A percentile compares a stretch with the other conserved stretches of the same genome.
phyloP scores from a whole-genome alignment of 2,329 filamentous ascomycete species.

The Claviceps quebecensis region DNA sequence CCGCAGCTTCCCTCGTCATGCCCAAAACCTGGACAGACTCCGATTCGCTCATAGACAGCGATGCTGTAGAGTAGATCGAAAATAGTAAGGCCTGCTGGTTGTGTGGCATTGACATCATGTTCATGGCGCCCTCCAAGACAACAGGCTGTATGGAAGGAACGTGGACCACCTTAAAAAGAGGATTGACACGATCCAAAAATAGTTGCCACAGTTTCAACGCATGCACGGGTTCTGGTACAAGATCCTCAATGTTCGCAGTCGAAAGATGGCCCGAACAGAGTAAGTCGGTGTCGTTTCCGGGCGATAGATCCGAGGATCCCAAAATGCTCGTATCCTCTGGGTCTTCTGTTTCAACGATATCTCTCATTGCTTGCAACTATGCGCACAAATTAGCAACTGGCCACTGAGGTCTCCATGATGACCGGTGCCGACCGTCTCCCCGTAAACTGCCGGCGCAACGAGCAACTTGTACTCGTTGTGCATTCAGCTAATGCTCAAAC shows the following conservation, averaged over 20 bases:
- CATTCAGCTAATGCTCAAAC: too few relatives aligned
- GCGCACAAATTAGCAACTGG: constrained; percentile 7
- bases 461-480: not conserved
- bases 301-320: constrained; percentile 34
- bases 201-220: constrained; percentile 62
- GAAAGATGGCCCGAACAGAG: constrained; percentile 29
- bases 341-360: constrained; percentile 38
- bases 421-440: not conserved
- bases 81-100: constrained; percentile 50
- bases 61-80: constrained; percentile 49
- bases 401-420: not conserved
- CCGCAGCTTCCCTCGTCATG: constrained; percentile 32
- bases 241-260: constrained; percentile 26
- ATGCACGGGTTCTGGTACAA: constrained; percentile 52
- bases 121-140: constrained; percentile 47
- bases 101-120: constrained; percentile 39
- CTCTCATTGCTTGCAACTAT: constrained; percentile 43
- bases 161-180: constrained; percentile 58
- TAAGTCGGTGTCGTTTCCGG: constrained; percentile 38
- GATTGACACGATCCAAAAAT: constrained; percentile 62
- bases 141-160: constrained; percentile 53
- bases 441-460: not conserved
- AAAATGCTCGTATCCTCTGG: constrained; percentile 33
- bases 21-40: constrained; percentile 43
- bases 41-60: constrained; percentile 37